Percentiles rank a stretch among this genome's conserved stretches.
Evolutionary conservation across 2,329 filamentous ascomycete species (phyloP).

Genomic region (Rhinocladiella mackenziei): DNA sequence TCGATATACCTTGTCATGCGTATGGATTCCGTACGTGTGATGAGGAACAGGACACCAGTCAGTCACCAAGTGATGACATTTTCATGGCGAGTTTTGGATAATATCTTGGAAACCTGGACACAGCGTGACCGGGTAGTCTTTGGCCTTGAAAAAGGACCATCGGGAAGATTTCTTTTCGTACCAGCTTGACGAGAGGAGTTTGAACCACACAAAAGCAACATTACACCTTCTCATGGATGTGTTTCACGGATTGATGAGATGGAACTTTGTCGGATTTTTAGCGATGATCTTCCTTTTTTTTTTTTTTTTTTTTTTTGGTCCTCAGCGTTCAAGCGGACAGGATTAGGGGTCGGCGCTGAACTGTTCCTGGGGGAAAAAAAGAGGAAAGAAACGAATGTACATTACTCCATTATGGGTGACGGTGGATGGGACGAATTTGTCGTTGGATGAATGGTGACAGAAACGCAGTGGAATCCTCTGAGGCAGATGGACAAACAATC

Average conservation of each 20-base stretch:
- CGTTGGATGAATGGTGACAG: too few relatives aligned
- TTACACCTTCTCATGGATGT: neutral
- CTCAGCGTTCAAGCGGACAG: conserved; percentile 2
- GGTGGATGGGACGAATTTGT: too few relatives aligned
- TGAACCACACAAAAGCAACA: neutral
- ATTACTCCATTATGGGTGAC: too few relatives aligned
- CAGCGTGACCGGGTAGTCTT: too few relatives aligned
- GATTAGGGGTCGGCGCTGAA: neutral
- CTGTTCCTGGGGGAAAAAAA: neutral
- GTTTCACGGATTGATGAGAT: neutral
- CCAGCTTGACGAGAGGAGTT: neutral
- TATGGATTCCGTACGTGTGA: too few relatives aligned
- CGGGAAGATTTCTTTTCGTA: neutral
- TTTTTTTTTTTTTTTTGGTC: too few relatives aligned
- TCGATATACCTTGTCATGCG: too few relatives aligned
- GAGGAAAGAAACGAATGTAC: neutral
- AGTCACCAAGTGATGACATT: neutral
- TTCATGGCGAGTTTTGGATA: neutral
- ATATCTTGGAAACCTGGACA: too few relatives aligned
- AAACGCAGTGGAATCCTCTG: too few relatives aligned
- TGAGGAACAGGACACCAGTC: too few relatives aligned
- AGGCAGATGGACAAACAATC: too few relatives aligned
- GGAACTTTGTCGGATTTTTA: neutral
- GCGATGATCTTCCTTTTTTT: neutral
- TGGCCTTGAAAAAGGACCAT: too few relatives aligned